Conservation (phyloP, 106 monocot genomes). For the Dioscorea dumetorum region DNA sequence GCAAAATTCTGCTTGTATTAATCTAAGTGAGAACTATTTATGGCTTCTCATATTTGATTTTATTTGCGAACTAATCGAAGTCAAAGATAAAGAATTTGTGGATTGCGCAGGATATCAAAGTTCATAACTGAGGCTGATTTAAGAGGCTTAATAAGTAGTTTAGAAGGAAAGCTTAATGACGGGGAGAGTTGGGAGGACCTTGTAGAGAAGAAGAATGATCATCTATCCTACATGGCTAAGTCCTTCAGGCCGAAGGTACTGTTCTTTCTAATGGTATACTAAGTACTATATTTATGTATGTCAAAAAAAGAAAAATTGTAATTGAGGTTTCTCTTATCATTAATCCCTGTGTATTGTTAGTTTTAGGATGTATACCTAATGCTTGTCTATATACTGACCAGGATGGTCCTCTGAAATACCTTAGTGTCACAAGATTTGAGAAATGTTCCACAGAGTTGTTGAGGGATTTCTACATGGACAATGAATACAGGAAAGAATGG, state of each 20-base stretch:
- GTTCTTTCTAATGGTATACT: not conserved
- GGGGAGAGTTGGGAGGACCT: conserved; percentile 65
- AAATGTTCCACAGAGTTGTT: conserved; percentile 66
- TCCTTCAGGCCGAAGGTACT: conserved; percentile 61
- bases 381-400: conserved; percentile 13
- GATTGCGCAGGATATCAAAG: conserved; percentile 27
- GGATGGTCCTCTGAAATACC: conserved; percentile 78
- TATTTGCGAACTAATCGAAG: no score
- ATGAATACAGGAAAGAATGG: conserved; percentile 87
- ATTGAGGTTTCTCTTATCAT: no score
- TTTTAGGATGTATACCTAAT: no score
- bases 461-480: conserved; percentile 97
- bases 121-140: conserved; percentile 55
- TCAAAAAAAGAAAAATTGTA: no score
- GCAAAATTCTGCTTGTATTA: no score
- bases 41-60: no score
- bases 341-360: no score
- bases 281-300: no score
- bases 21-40: no score
- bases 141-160: conserved; percentile 33
- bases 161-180: conserved; percentile 28
- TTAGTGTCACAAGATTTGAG: conserved; percentile 72
- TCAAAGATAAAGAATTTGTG: no score
- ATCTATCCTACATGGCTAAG: conserved; percentile 57
- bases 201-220: conserved; percentile 45